These are phyloP conservation scores for Venturia effusa DNA, from an alignment of 2,329 filamentous ascomycete genomes.

Conservation along the genomic window DNA sequence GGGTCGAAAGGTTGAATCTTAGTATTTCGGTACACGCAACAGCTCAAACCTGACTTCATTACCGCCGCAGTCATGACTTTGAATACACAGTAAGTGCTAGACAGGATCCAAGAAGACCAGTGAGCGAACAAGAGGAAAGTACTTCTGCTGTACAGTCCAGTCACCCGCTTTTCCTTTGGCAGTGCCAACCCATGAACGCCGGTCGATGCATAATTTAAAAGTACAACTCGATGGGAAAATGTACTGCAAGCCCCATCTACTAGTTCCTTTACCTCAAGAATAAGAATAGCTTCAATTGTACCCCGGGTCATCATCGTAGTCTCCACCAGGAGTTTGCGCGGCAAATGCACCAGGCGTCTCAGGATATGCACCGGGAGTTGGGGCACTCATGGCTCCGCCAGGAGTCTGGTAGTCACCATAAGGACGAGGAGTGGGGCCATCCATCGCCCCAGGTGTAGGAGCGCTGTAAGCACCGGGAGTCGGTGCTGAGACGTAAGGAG, in stretches of 20 bases:
- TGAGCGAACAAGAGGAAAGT: background rate
- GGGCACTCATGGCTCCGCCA: constrained; percentile 30
- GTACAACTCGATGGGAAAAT: background rate
- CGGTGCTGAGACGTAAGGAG: constrained; percentile 33
- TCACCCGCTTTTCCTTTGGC: background rate
- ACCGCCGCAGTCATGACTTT: background rate
- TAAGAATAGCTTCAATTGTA: constrained; percentile 8
- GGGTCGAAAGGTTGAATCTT: background rate
- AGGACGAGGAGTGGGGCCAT: constrained; percentile 15
- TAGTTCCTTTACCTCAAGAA: too few relatives aligned
- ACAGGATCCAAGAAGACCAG: background rate
- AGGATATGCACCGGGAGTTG: constrained; percentile 39
- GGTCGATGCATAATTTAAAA: background rate
- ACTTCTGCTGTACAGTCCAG: background rate
- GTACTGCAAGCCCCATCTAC: background rate
- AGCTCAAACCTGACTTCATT: background rate
- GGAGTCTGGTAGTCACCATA: constrained; percentile 14
- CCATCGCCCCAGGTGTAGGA: constrained; percentile 35
- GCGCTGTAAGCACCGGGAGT: constrained; percentile 39
- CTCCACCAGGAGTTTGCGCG: constrained; percentile 46
- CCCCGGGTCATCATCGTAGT: constrained; percentile 13
- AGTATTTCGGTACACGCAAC: background rate
- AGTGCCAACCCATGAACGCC: background rate
- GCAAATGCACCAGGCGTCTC: constrained; percentile 27
- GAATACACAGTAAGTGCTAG: background rate